Conservation (phyloP, 257 asterid species). For the Solanum medicagineum region DNA sequence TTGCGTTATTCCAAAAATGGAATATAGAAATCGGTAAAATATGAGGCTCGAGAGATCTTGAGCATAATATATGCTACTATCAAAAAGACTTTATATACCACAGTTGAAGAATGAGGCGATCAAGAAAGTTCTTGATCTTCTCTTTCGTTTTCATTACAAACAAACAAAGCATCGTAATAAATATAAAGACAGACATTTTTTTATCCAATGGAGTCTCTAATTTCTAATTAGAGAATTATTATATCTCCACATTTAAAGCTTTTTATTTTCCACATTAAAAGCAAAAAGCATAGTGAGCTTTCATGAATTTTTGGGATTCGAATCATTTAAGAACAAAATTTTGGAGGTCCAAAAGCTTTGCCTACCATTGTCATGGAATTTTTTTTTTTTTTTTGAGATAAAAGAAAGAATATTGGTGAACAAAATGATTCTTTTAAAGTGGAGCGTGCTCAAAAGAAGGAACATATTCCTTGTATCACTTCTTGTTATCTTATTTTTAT, state of each 20-base stretch:
- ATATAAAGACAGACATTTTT: background rate
- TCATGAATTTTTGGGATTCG: background rate
- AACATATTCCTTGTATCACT: constrained; percentile 40
- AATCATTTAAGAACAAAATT: background rate
- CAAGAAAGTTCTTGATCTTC: background rate
- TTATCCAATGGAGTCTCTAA: background rate
- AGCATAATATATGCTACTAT: background rate
- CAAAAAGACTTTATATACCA: background rate
- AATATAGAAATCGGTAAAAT: background rate
- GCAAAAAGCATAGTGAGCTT: background rate
- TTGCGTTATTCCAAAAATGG: background rate
- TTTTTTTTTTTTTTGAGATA: constrained; percentile 21
- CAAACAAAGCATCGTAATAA: background rate
- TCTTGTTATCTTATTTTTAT: constrained; percentile 11
- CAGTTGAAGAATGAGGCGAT: background rate
- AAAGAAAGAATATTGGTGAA: constrained; percentile 21
- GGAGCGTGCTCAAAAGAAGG: constrained; percentile 46
- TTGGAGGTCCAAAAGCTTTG: background rate
- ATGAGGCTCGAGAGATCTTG: background rate
- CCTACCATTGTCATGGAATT: background rate
- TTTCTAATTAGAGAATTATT: background rate
- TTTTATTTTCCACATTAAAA: background rate
- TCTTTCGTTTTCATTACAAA: background rate
- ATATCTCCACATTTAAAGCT: background rate
- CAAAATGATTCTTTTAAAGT: constrained; percentile 44